Base-by-base conservation (phyloP, 495 filamentous ascomycete species). In the Darksidea phi region DNA sequence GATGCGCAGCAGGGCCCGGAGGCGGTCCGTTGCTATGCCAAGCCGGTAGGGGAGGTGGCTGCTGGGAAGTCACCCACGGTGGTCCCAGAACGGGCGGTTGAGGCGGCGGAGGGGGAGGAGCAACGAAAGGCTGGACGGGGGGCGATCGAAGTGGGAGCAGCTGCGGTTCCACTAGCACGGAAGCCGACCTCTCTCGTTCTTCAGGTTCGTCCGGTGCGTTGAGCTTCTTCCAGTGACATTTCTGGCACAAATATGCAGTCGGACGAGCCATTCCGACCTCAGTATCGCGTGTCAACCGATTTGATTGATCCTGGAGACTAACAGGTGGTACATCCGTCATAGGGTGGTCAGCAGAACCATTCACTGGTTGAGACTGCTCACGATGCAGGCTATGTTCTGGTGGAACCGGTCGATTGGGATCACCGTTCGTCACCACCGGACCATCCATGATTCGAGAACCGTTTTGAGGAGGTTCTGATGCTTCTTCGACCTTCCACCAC, bases 401-500 rank as follows among this genome's bases (percentile, higher is more conserved):
- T 10, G 48, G 41, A 1, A 17, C n/a, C 7, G 24, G 12, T n/a
- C 28, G 28, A 37, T 41, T 32, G 11, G 45, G 20, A 15, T 55
- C 24, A 21, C 65, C 65, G 37, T 67, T 67, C 23, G 46, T 53
- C 1, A 23, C 8, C 6, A 23, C 23, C 49, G 28, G 17, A 18
- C 53, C 65, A 46, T 67, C 65, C 11, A 37, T 32, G n/a, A 15
- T 12, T 24, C 60, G 61, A 49, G 28, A 34, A 10, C 15, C 11
- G 48, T 20, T 17, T 23, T 59, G 57, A 12, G 43, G 13, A 18
- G 48, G 20, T 26, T n/a, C 11, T 17, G 46, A 7, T 20, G 37
- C 21, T 7, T 68, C 57, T 25, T 69, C 66, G 1, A 71, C 52
- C 37, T 63, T 57, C 74, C 83, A 82, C 85, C 85, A 88, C 59